These are phyloP conservation scores for Neopestalotiopsis rosae DNA, from an alignment of 2,329 filamentous ascomycete genomes.

Conservation along the genomic window DNA sequence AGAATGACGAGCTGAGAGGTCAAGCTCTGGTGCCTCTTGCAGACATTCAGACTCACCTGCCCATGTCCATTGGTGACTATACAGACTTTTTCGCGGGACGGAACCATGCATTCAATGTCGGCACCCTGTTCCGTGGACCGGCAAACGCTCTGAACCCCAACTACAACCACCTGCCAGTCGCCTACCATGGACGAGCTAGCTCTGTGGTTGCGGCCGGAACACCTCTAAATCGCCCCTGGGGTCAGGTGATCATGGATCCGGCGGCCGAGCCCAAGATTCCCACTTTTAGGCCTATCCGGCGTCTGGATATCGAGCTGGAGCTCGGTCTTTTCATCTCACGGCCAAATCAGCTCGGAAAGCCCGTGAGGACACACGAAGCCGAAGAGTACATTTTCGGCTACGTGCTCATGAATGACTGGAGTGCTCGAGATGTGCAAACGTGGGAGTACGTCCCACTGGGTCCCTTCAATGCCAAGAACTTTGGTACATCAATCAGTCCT, in stretches of 20 bases:
- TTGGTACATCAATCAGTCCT: constrained; percentile 76
- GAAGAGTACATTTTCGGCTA: constrained; percentile 78
- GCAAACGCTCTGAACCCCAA: constrained; percentile 79
- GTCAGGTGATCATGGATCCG: constrained; percentile 70
- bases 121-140: constrained; percentile 74
- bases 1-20: constrained; percentile 64
- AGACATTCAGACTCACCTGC: constrained; percentile 70
- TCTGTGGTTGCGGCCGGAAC: constrained; percentile 78
- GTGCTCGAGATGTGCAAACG: constrained; percentile 78
- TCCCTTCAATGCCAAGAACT: constrained; percentile 86
- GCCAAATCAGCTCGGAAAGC: constrained; percentile 67
- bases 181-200: constrained; percentile 80
- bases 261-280: constrained; percentile 57
- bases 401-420: constrained; percentile 88
- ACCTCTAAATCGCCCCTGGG: constrained; percentile 72
- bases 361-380: constrained; percentile 68
- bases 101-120: constrained; percentile 74
- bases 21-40: constrained; percentile 63
- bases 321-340: constrained; percentile 76
- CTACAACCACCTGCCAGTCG: constrained; percentile 81
- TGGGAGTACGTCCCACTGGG: constrained; percentile 87
- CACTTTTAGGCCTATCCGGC: constrained; percentile 65
- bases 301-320: constrained; percentile 81
- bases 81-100: constrained; percentile 85
- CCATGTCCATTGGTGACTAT: constrained; percentile 82